Evolutionary conservation across 2,329 filamentous ascomycete genomes (phyloP).

Genomic region (Pyricularia grisea): DNA sequence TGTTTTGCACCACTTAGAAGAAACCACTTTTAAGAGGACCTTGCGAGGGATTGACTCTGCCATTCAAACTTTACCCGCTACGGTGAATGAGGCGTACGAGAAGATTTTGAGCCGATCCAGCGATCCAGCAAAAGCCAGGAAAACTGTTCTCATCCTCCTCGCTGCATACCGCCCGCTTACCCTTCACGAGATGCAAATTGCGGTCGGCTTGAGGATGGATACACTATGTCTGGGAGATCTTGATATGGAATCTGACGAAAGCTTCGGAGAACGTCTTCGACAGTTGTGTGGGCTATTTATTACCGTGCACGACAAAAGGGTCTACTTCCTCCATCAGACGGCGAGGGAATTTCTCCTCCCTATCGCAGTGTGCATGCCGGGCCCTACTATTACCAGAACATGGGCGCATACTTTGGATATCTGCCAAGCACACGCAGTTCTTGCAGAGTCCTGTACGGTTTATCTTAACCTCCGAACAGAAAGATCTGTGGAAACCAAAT

Average conservation of each 20-base stretch:
- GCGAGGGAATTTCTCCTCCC: slow-evolving; percentile 21
- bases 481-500: background rate
- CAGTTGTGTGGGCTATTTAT: slow-evolving; percentile 20
- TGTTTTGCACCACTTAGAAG: slow-evolving; percentile 16
- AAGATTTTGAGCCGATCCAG: slow-evolving; percentile 12
- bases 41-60: slow-evolving; percentile 8
- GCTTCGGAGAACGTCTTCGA: slow-evolving; percentile 14
- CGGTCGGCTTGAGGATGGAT: slow-evolving; percentile 10
- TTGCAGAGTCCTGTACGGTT: slow-evolving; percentile 14
- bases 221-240: slow-evolving; percentile 7
- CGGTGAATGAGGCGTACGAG: slow-evolving; percentile 13
- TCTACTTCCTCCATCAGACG: slow-evolving; percentile 23
- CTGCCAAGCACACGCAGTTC: slow-evolving; percentile 11
- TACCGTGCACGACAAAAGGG: slow-evolving; percentile 15
- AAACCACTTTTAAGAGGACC: slow-evolving; percentile 5
- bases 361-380: slow-evolving; percentile 5
- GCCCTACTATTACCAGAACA: background rate
- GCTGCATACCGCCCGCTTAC: slow-evolving; percentile 17
- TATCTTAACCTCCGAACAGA: slow-evolving; percentile 10
- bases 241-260: slow-evolving; percentile 12
- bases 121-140: slow-evolving; percentile 7
- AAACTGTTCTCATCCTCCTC: slow-evolving; percentile 16
- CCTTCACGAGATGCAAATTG: slow-evolving; percentile 19
- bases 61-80: slow-evolving; percentile 13
- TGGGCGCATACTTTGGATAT: slow-evolving; percentile 14